Evolutionary conservation across 2,329 filamentous ascomycete species (phyloP).

Genomic region (Colletotrichum cordylinicola): DNA sequence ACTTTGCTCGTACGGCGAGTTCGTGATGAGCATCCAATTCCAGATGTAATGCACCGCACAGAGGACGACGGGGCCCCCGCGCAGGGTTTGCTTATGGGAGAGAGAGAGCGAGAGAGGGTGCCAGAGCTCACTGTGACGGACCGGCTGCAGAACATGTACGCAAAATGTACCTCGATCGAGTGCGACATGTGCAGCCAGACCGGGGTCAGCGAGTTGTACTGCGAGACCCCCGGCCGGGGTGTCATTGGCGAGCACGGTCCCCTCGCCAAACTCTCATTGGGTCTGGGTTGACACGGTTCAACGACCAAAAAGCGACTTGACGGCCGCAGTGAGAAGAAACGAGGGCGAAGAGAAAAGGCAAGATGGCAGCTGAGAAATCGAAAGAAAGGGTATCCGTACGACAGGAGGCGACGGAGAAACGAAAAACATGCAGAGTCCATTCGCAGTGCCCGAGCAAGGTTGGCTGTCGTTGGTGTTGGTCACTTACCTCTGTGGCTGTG

Average conservation of each 20-base stretch:
- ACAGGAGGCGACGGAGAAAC: background rate
- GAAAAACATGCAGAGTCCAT: background rate
- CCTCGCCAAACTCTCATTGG: background rate
- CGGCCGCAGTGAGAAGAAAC: background rate
- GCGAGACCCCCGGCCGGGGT: background rate
- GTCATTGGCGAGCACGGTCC: conserved; percentile 4
- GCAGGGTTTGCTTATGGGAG: background rate
- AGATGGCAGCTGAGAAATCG: background rate
- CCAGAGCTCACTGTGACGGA: background rate
- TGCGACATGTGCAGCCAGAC: background rate
- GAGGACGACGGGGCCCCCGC: background rate
- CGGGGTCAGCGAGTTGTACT: background rate
- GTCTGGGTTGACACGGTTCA: conserved; percentile 3
- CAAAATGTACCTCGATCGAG: background rate
- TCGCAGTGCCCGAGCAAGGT: background rate
- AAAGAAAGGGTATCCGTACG: background rate
- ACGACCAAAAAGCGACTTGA: background rate
- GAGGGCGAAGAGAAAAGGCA: background rate
- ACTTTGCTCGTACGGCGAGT: background rate
- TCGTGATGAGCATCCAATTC: background rate
- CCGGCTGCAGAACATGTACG: background rate
- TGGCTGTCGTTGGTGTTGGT: background rate
- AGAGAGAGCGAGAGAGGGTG: background rate
- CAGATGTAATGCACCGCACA: conserved; percentile 3
- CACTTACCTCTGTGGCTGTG: background rate